A percentile compares a stretch with the other conserved stretches of the same genome.
These are phyloP conservation scores for Nothopassalora personata DNA, from an alignment of 2,329 filamentous ascomycete species.

Conservation along the genomic window DNA sequence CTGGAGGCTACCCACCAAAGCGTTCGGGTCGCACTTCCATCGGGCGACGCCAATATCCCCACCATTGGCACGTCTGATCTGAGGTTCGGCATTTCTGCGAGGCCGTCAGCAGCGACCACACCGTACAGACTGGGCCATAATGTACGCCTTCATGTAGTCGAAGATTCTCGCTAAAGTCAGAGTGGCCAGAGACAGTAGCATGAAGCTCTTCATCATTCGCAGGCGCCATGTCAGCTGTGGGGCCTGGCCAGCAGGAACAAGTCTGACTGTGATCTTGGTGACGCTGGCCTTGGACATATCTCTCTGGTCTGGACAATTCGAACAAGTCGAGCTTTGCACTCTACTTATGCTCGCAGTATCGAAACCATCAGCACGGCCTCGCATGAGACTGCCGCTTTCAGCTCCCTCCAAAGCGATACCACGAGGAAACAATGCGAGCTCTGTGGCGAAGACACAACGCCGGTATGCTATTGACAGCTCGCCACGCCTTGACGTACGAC, in stretches of 20 bases:
- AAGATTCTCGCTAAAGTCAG: neutral
- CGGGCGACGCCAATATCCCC: neutral
- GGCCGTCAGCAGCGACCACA: neutral
- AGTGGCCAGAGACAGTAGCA: neutral
- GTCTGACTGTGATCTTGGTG: neutral
- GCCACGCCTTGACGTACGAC: neutral
- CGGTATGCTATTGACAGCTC: neutral
- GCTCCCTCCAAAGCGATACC: neutral
- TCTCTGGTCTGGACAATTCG: neutral
- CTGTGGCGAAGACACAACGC: neutral
- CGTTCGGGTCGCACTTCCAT: neutral
- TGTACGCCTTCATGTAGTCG: neutral
- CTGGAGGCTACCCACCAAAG: neutral
- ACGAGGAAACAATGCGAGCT: neutral
- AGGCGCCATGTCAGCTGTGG: too few relatives aligned
- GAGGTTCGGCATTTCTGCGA: neutral
- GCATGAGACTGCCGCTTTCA: neutral
- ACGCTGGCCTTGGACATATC: neutral
- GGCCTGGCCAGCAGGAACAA: too few relatives aligned
- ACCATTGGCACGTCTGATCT: neutral
- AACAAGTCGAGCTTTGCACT: neutral
- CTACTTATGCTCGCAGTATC: neutral
- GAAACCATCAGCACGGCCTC: neutral
- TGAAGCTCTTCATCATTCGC: neutral
- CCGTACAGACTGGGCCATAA: neutral